Evolutionary conservation across 192 early-diverging fungal species (phyloP).

Genomic region (Entophlyctis helioformis): DNA sequence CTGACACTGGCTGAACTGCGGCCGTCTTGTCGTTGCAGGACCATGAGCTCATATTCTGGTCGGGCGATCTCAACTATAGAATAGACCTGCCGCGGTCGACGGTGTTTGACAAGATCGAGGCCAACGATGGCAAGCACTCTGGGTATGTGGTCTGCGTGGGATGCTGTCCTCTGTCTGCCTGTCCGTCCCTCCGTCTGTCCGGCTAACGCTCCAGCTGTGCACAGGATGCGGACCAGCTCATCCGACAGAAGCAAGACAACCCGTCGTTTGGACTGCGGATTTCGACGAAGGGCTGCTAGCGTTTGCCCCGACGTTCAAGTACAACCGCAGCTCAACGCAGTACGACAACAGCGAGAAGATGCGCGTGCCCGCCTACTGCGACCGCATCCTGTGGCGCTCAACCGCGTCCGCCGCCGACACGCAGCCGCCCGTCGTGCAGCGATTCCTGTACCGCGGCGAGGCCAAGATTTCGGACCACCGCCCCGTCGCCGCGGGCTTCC

Average conservation of each 20-base stretch:
- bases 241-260: conserved; percentile 27
- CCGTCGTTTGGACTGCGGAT: conserved; percentile 58
- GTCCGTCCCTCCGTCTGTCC: too few species aligned
- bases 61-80: conserved; percentile 95
- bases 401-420: too few species aligned
- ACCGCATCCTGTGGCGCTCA: conserved; percentile 49
- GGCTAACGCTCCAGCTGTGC: too few species aligned
- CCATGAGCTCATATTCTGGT: conserved; percentile 63
- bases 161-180: too few species aligned
- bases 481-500: conserved; percentile 68
- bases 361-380: conserved; percentile 91
- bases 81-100: conserved; percentile 51
- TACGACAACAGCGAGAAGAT: conserved; percentile 94
- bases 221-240: conserved; percentile 39
- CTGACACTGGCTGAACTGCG: conserved; percentile 14
- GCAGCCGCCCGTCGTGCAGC: too few species aligned
- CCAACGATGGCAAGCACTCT: too few species aligned
- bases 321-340: conserved; percentile 55
- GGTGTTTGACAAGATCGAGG: conserved; percentile 7
- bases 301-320: conserved; percentile 98
- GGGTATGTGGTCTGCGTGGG: too few species aligned
- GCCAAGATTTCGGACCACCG: conserved; percentile 72
- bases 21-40: conserved; percentile 43
- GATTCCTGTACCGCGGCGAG: conserved; percentile 28
- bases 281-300: conserved; percentile 66